These are phyloP conservation scores for Brassica incana DNA, from an alignment of 345 rosid species.

Conservation along the genomic window DNA sequence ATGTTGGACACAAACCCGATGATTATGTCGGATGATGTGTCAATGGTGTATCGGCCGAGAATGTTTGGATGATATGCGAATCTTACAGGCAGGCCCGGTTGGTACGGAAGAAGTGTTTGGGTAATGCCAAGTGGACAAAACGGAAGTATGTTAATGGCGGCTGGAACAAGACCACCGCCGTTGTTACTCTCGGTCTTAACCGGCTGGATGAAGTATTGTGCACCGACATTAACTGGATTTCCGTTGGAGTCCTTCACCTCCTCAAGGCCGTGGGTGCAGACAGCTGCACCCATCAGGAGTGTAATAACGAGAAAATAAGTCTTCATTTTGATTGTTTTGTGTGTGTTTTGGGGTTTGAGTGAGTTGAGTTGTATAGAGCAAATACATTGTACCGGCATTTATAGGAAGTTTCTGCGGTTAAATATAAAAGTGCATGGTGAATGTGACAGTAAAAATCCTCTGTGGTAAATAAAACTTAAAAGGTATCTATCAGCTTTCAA, in stretches of 20 bases:
- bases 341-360: background rate
- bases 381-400: background rate
- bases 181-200: background rate
- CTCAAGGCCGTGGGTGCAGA: background rate
- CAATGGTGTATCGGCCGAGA: background rate
- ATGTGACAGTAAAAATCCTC: too few species aligned
- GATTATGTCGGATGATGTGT: background rate
- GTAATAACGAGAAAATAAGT: slow-evolving; percentile 4
- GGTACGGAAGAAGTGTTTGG: background rate
- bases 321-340: background rate
- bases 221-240: background rate
- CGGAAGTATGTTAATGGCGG: background rate
- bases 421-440: background rate
- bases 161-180: slow-evolving; percentile 28
- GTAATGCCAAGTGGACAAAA: slow-evolving; percentile 18
- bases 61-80: background rate
- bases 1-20: background rate
- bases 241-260: slow-evolving; percentile 7
- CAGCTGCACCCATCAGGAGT: slow-evolving; percentile 4
- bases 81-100: slow-evolving; percentile 17
- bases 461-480: background rate
- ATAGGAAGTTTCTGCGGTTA: too few species aligned
- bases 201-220: slow-evolving; percentile 24
- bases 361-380: background rate
- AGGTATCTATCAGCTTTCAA: background rate